A percentile compares a stretch with the other conserved stretches of the same genome.
Evolutionary conservation across 1,284 basidiomycete species (phyloP).

Genomic region (Moesziomyces aphidis): DNA sequence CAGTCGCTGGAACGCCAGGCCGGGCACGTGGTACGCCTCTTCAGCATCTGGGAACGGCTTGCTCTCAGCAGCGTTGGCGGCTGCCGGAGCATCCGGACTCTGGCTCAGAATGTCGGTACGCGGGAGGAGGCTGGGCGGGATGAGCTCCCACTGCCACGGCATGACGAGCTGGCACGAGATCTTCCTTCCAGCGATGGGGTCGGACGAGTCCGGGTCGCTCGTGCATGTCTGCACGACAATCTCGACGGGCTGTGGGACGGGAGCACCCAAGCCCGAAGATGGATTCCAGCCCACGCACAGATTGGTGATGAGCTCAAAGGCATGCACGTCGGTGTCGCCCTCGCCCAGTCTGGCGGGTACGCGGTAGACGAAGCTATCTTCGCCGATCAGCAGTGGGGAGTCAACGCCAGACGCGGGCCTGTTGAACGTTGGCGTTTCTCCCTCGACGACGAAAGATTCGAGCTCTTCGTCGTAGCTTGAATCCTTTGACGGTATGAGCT

Average conservation of each 20-base stretch:
- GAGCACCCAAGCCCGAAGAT: conserved; percentile 30
- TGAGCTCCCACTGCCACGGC: conserved; percentile 50
- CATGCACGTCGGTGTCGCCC: conserved; percentile 17
- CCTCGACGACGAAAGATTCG: conserved; percentile 22
- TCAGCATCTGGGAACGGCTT: conserved; percentile 38
- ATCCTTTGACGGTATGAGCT: conserved; percentile 9
- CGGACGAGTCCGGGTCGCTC: conserved; percentile 20
- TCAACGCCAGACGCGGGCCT: conserved; percentile 7
- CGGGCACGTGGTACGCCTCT: conserved; percentile 49
- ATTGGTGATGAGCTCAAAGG: conserved; percentile 60
- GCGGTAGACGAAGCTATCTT: conserved; percentile 16
- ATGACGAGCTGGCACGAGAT: conserved; percentile 35
- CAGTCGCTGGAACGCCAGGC: conserved; percentile 39
- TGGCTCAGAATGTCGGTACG: conserved; percentile 27
- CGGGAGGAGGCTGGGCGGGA: conserved; percentile 40
- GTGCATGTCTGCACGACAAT: conserved; percentile 45
- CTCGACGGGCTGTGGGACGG: conserved; percentile 41
- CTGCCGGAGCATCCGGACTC: conserved; percentile 4
- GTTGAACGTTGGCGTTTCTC: conserved; percentile 15
- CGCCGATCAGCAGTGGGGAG: conserved; percentile 8
- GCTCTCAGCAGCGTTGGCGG: conserved; percentile 18
- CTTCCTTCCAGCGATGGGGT: conserved; percentile 21
- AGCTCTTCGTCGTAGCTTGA: conserved; percentile 21
- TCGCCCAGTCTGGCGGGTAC: conserved; percentile 25
- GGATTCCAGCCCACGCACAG: conserved; percentile 51